Conservation (phyloP, 1,284 basidiomycete species). For the Rhodotorula sp. region DNA sequence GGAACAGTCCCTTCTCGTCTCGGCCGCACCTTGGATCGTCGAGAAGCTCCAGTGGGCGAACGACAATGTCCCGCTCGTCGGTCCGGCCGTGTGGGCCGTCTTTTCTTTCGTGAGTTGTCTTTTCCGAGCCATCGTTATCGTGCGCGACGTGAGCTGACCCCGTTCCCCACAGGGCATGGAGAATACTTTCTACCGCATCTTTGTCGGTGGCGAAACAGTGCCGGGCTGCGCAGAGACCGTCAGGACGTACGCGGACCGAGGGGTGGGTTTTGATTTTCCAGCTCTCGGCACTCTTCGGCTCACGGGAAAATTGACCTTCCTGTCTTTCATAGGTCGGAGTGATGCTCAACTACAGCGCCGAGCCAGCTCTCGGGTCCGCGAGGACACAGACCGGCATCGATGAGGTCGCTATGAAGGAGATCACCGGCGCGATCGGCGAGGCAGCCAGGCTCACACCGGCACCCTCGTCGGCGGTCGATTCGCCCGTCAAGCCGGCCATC, state of each 20-base stretch:
- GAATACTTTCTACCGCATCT: slow-evolving; percentile 43
- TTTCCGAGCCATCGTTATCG: background rate
- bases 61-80: slow-evolving; percentile 42
- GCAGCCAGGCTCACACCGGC: slow-evolving; percentile 32
- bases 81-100: slow-evolving; percentile 35
- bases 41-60: slow-evolving; percentile 36
- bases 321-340: slow-evolving; percentile 31
- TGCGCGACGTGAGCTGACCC: background rate
- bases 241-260: slow-evolving; percentile 24
- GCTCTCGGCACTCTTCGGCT: background rate
- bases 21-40: slow-evolving; percentile 40
- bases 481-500: slow-evolving; percentile 36
- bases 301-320: background rate
- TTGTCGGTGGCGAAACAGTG: slow-evolving; percentile 41
- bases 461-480: background rate
- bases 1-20: slow-evolving; percentile 37
- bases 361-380: slow-evolving; percentile 36
- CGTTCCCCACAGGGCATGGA: slow-evolving; percentile 35
- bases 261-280: slow-evolving; percentile 13
- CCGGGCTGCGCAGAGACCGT: slow-evolving; percentile 38
- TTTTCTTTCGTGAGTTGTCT: slow-evolving; percentile 33
- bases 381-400: slow-evolving; percentile 22
- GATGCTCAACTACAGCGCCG: slow-evolving; percentile 45
- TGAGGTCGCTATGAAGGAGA: slow-evolving; percentile 28
- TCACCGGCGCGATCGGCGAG: slow-evolving; percentile 35